Conservation (phyloP, 2,329 filamentous ascomycete species). For the Furcasterigmium sp. region DNA sequence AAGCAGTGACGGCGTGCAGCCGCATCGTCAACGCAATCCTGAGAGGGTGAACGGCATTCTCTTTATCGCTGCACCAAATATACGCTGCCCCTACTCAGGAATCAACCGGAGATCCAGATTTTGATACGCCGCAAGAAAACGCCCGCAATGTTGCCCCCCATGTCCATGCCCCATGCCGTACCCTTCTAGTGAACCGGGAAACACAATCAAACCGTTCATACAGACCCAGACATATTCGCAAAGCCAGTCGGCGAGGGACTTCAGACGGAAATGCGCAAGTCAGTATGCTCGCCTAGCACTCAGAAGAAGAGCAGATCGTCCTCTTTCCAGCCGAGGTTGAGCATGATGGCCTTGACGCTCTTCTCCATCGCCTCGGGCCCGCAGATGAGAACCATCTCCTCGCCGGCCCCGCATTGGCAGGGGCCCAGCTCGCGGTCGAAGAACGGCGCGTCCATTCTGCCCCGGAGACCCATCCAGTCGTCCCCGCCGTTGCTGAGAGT, state of each 20-base stretch:
- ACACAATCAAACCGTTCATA: too few species aligned
- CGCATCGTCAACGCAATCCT: not conserved
- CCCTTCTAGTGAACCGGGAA: too few species aligned
- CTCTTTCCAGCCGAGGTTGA: slow-evolving; percentile 61
- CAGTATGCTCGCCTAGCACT: slow-evolving; percentile 6
- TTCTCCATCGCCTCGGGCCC: slow-evolving; percentile 73
- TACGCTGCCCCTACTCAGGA: not conserved
- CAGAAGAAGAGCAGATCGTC: slow-evolving; percentile 74
- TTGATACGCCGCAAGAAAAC: too few species aligned
- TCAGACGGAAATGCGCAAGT: too few species aligned
- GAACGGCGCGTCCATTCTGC: slow-evolving; percentile 60
- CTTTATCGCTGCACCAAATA: too few species aligned
- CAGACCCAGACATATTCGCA: too few species aligned
- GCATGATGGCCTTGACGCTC: slow-evolving; percentile 45
- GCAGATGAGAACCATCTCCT: slow-evolving; percentile 69
- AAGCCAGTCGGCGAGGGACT: too few species aligned
- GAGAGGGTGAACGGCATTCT: too few species aligned
- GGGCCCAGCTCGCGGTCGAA: slow-evolving; percentile 53
- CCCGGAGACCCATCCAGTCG: slow-evolving; percentile 62
- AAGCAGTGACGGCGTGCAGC: too few species aligned
- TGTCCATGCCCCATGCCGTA: too few species aligned
- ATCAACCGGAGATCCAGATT: too few species aligned
- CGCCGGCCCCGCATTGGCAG: slow-evolving; percentile 27
- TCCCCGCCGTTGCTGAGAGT: slow-evolving; percentile 60
- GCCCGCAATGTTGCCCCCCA: too few species aligned